Evolutionary conservation across 148 eudicot genomes (phyloP).

Genomic region (Gaultheria prostrata): DNA sequence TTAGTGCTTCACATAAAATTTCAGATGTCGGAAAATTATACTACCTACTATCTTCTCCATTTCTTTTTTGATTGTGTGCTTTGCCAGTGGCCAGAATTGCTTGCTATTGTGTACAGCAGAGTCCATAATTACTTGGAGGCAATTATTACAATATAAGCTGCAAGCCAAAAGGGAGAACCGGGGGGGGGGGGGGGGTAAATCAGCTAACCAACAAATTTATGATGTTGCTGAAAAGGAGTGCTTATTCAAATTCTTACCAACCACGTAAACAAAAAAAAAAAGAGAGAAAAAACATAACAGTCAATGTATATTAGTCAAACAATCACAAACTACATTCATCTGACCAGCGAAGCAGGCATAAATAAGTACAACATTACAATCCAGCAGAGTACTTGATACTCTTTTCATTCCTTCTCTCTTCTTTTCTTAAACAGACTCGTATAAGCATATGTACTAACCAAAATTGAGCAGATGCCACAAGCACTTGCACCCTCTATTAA

Average conservation of each 20-base stretch:
- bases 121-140: background rate
- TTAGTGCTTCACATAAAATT: no score
- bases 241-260: background rate
- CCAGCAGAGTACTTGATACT: background rate
- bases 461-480: constrained; percentile 20
- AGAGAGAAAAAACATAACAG: background rate
- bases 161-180: background rate
- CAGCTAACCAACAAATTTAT: background rate
- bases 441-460: constrained; percentile 10
- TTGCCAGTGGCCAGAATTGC: background rate
- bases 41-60: no score
- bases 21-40: no score
- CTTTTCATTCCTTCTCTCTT: background rate
- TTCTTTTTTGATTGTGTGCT: background rate
- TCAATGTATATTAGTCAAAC: background rate
- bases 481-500: constrained; percentile 2
- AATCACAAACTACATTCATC: background rate
- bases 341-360: background rate
- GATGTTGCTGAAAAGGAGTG: background rate
- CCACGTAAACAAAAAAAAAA: background rate
- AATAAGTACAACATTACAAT: background rate
- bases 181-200: no score
- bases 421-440: background rate
- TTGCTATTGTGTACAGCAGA: background rate
- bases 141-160: background rate